Evolutionary conservation across 2,329 filamentous ascomycete species (phyloP), one percentile per base, ranked within the genome.

Genomic region (Myriosclerotinia duriaeana): DNA sequence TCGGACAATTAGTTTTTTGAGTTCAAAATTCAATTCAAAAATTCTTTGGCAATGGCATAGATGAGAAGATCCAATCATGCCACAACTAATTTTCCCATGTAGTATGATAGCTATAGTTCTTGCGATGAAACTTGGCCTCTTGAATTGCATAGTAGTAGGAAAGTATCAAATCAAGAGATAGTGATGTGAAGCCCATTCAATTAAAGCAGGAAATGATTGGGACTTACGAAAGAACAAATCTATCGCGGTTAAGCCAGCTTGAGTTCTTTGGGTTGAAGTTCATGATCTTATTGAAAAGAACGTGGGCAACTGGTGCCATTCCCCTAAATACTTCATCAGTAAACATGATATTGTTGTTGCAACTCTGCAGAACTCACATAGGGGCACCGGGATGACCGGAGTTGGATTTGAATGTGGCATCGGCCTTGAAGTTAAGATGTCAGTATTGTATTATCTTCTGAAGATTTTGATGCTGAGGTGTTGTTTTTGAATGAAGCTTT

Each of bases 191-290:
- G 3, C 11, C 14, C 3, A 38, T 4, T 44, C 63, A 65, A 54
- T 26, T 12, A 5, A 5, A 34, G 11, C 22, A 22, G 34, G 11
- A 65, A 42, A 40, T 17, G 11, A 26, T 20, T 48, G 17, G 20
- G 2, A 90, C 93, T 87, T 87, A 97, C 93, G 95, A 99, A 79
- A 99, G 93, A 70, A 99, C 93, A 78, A 99, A 99, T 80, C 95
- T 91, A 83, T 99, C 95, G 78, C 95, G 90, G 88, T 98, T 98
- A 76, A 95, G 77, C 93, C 93, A 99, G 72, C 92, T 85, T 75
- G 95, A 92, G 87, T 97, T 97, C 89, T 97, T 96, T 77, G 95
- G 95, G 89, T 98, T 99, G 87, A 97, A 99, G 80, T 83, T 96
- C 92, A 99, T 92, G 86, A 97, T 96, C 82, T 95, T 96, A 88